A percentile compares a stretch with the other conserved stretches of the same genome.
Conservation (phyloP, 202 grass and related monocot species). For the Saccharum hybrid region DNA sequence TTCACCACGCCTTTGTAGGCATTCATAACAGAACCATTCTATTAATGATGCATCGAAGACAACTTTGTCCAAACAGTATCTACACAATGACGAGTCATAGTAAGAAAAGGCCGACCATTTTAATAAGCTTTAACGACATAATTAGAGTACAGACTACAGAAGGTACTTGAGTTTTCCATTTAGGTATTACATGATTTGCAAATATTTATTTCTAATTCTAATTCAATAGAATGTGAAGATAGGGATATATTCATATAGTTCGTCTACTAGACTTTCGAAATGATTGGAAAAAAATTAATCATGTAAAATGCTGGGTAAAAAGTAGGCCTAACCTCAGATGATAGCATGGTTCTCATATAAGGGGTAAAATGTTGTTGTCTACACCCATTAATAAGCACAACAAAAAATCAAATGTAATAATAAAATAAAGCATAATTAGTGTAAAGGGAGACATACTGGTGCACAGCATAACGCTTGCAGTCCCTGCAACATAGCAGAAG, state of each 20-base stretch:
- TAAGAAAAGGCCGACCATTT: slow-evolving; percentile 5
- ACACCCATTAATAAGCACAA: neutral
- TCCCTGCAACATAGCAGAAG: slow-evolving; percentile 43
- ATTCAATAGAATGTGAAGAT: neutral
- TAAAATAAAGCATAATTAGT: neutral
- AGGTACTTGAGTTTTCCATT: neutral
- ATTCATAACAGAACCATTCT: slow-evolving; percentile 50
- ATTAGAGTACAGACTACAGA: neutral
- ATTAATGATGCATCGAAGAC: slow-evolving; percentile 39
- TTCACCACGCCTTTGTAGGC: slow-evolving; percentile 24
- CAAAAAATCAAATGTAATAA: neutral
- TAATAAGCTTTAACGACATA: neutral
- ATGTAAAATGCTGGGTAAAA: neutral
- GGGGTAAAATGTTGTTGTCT: neutral
- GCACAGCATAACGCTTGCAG: slow-evolving; percentile 31
- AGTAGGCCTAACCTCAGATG: no score
- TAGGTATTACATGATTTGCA: neutral
- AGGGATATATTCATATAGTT: neutral
- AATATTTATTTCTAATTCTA: neutral
- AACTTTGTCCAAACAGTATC: slow-evolving; percentile 53
- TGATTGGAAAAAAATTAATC: neutral
- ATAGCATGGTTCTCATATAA: neutral
- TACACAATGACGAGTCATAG: slow-evolving; percentile 22
- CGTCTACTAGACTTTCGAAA: neutral
- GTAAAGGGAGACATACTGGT: slow-evolving; percentile 38